phyloP scores from a whole-genome alignment of 2,329 filamentous ascomycete genomes.

The Teratosphaeria nubilosa region DNA sequence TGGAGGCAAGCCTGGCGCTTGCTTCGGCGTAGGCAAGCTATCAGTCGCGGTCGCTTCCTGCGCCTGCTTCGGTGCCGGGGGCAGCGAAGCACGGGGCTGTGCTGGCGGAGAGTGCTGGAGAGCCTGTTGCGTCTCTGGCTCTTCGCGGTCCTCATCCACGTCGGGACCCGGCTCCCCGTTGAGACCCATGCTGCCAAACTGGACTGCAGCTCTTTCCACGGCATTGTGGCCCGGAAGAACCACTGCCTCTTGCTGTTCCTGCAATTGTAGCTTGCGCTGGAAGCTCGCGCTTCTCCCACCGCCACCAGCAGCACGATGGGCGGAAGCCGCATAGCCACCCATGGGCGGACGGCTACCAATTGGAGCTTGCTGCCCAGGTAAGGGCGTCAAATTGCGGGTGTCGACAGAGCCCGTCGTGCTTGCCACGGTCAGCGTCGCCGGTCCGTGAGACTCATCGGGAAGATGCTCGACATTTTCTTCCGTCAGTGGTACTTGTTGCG shows the following conservation, averaged over 20 bases:
- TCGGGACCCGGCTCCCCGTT: slow-evolving; percentile 67
- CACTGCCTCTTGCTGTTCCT: slow-evolving; percentile 94
- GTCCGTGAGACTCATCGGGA: slow-evolving; percentile 67
- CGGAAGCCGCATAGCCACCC: slow-evolving; percentile 69
- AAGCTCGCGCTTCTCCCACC: slow-evolving; percentile 63
- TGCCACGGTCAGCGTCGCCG: slow-evolving; percentile 70
- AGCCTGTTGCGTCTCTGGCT: slow-evolving; percentile 89
- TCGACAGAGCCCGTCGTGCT: slow-evolving; percentile 89
- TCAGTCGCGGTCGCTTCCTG: slow-evolving; percentile 31
- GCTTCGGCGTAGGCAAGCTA: slow-evolving; percentile 43
- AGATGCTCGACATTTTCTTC: slow-evolving; percentile 88
- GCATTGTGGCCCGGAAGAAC: slow-evolving; percentile 97
- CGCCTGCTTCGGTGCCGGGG: slow-evolving; percentile 51
- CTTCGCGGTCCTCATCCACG: slow-evolving; percentile 88
- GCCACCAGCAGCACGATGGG: slow-evolving; percentile 62
- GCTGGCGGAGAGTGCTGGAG: slow-evolving; percentile 85
- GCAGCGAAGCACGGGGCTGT: slow-evolving; percentile 75
- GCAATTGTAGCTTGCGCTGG: slow-evolving; percentile 72
- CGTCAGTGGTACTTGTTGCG: slow-evolving; percentile 76
- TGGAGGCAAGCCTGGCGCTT: slow-evolving; percentile 48
- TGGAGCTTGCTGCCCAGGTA: slow-evolving; percentile 49
- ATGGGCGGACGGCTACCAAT: slow-evolving; percentile 50
- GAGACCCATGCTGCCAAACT: slow-evolving; percentile 91
- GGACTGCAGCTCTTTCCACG: slow-evolving; percentile 82
- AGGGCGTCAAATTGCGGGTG: slow-evolving; percentile 57